A percentile compares a stretch with the other conserved stretches of the same genome.
phyloP scores from a whole-genome alignment of 106 monocot genomes.

The Allium fistulosum region DNA sequence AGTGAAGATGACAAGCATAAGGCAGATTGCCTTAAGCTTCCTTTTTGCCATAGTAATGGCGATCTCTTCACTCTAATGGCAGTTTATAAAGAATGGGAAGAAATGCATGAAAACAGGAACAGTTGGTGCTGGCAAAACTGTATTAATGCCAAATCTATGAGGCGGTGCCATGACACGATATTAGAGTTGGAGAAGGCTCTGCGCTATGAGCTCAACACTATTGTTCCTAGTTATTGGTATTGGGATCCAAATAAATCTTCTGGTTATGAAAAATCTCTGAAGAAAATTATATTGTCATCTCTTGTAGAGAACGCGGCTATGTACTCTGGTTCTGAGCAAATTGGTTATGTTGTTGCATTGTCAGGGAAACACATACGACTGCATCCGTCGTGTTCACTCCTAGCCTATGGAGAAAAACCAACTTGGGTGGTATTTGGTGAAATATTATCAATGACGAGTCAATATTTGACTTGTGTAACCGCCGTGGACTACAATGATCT shows the following conservation, averaged over 20 bases:
- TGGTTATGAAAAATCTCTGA: constrained; percentile 32
- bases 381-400: constrained; percentile 88
- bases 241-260: constrained; percentile 55
- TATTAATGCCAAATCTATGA: constrained; percentile 95
- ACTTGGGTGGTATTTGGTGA: constrained; percentile 91
- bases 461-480: constrained; percentile 90
- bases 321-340: constrained; percentile 60
- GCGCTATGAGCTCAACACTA: constrained; percentile 57
- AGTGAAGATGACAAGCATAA: constrained; percentile 59
- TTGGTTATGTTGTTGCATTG: constrained; percentile 85
- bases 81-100: constrained; percentile 92
- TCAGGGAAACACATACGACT: constrained; percentile 67
- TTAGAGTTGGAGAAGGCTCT: constrained; percentile 69
- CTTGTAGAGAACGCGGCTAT: constrained; percentile 80
- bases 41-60: constrained; percentile 85
- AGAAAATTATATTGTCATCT: constrained; percentile 64
- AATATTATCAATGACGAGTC: constrained; percentile 51
- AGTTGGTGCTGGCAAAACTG: constrained; percentile 95
- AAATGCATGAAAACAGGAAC: constrained; percentile 29
- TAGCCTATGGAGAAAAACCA: constrained; percentile 63
- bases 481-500: constrained; percentile 58
- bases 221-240: constrained; percentile 75
- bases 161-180: constrained; percentile 76
- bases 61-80: constrained; percentile 92
- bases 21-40: constrained; percentile 82